Evolutionary conservation across 352 stramenopile genomes (phyloP).

Genomic region (Phytophthora palmivora): DNA sequence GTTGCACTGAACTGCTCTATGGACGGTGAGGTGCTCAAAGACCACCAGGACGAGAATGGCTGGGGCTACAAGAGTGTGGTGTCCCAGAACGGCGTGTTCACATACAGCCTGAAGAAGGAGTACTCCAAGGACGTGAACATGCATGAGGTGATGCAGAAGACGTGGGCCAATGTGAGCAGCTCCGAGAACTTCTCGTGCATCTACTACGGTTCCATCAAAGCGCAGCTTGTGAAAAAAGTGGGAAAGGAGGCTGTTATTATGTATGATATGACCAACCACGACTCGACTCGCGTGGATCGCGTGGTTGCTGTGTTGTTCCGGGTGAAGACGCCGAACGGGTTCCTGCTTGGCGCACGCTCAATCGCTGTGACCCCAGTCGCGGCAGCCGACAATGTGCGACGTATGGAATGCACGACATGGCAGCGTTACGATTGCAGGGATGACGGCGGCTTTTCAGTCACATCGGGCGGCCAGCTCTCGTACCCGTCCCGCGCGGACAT

Average conservation of each 20-base stretch:
- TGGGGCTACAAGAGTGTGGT: slow-evolving; percentile 46
- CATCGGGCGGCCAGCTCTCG: slow-evolving; percentile 34
- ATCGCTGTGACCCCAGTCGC: slow-evolving; percentile 20
- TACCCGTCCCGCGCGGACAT: slow-evolving; percentile 38
- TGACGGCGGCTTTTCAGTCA: slow-evolving; percentile 35
- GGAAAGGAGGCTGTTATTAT: slow-evolving; percentile 38
- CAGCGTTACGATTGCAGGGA: slow-evolving; percentile 39
- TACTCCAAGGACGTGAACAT: slow-evolving; percentile 40
- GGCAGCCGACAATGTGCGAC: slow-evolving; percentile 16
- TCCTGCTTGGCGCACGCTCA: slow-evolving; percentile 40
- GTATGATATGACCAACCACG: slow-evolving; percentile 45
- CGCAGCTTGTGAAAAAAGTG: slow-evolving; percentile 41
- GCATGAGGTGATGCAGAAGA: slow-evolving; percentile 39
- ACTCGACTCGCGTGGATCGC: slow-evolving; percentile 39
- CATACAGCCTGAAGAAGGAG: slow-evolving; percentile 41
- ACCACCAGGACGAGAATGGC: slow-evolving; percentile 37
- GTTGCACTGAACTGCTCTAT: slow-evolving; percentile 31
- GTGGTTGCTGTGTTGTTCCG: slow-evolving; percentile 43
- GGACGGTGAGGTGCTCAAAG: slow-evolving; percentile 39
- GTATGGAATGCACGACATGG: slow-evolving; percentile 44
- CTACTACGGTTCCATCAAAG: slow-evolving; percentile 43
- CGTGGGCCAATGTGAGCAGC: slow-evolving; percentile 34
- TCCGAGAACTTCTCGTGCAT: slow-evolving; percentile 41
- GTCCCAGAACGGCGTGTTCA: slow-evolving; percentile 32
- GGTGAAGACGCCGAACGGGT: slow-evolving; percentile 32